phyloP scores from a whole-genome alignment of 805 yeast species.

The Candida boleticola region DNA sequence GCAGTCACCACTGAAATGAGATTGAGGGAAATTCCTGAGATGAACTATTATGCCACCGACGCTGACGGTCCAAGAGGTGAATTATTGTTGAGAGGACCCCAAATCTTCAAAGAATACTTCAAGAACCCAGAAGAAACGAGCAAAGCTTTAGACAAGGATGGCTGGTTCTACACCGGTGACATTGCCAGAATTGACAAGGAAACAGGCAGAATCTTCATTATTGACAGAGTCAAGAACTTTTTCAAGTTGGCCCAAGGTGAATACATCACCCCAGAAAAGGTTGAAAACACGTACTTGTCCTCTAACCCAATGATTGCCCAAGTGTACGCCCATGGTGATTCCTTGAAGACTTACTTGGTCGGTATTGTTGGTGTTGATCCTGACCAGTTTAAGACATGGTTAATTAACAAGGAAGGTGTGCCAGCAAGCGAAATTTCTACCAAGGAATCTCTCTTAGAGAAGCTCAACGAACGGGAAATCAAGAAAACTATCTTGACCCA shows the following conservation, averaged over 20 bases:
- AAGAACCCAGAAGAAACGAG: slow-evolving; percentile 55
- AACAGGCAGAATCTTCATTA: slow-evolving; percentile 55
- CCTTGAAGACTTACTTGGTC: slow-evolving; percentile 53
- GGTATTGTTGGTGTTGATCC: slow-evolving; percentile 64
- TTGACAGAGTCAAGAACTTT: slow-evolving; percentile 78
- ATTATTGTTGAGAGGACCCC: slow-evolving; percentile 62
- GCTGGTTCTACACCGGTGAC: slow-evolving; percentile 66
- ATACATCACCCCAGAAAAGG: slow-evolving; percentile 73
- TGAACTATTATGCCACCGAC: slow-evolving; percentile 18
- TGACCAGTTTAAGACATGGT: slow-evolving; percentile 18
- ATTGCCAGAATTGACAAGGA: slow-evolving; percentile 49
- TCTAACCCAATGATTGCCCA: slow-evolving; percentile 50
- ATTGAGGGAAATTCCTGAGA: slow-evolving; percentile 13
- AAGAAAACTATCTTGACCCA: slow-evolving; percentile 19
- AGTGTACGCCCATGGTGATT: slow-evolving; percentile 63
- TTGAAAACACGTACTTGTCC: slow-evolving; percentile 62
- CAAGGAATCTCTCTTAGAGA: slow-evolving; percentile 17
- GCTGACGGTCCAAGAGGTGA: slow-evolving; percentile 49
- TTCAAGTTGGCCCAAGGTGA: slow-evolving; percentile 57
- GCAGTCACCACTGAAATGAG: slow-evolving; percentile 18
- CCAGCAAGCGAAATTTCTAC: slow-evolving; percentile 5
- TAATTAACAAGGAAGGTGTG: slow-evolving; percentile 13
- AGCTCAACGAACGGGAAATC: slow-evolving; percentile 21
- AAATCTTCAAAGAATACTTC: slow-evolving; percentile 54
- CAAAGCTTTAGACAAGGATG: slow-evolving; percentile 51